Conservation (phyloP, 2,329 filamentous ascomycete species). For the Amauroascus niger region DNA sequence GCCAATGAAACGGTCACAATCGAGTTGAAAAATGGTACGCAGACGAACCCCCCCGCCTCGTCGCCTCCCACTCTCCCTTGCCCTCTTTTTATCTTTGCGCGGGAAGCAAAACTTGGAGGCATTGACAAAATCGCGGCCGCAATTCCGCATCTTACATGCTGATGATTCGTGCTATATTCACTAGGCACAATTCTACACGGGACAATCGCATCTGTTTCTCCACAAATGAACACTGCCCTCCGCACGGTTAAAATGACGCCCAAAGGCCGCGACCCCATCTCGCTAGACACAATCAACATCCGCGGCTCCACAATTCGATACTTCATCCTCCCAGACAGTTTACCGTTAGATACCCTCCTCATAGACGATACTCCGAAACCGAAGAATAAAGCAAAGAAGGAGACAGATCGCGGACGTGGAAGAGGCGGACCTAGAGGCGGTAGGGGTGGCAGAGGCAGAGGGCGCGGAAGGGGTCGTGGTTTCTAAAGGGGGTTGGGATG, state of each 20-base stretch:
- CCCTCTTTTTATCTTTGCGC: background rate
- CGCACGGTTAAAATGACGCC: slow-evolving; percentile 95
- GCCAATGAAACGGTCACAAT: slow-evolving; percentile 97
- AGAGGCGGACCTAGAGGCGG: slow-evolving; percentile 40
- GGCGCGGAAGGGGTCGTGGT: slow-evolving; percentile 42
- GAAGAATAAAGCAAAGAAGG: slow-evolving; percentile 99
- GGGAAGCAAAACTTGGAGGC: background rate
- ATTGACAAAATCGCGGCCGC: background rate
- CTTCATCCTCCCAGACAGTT: slow-evolving; percentile 88
- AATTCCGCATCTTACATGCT: background rate
- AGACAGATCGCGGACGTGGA: slow-evolving; percentile 50
- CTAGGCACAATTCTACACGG: slow-evolving; percentile 89
- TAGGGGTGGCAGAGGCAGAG: slow-evolving; percentile 45
- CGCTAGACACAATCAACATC: slow-evolving; percentile 91
- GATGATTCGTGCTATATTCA: background rate
- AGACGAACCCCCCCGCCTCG: background rate
- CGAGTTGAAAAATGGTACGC: slow-evolving; percentile 89
- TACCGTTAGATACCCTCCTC: slow-evolving; percentile 87
- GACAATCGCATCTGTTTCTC: slow-evolving; percentile 91
- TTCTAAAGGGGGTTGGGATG: slow-evolving; percentile 23
- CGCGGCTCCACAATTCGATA: slow-evolving; percentile 94
- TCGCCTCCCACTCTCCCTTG: background rate
- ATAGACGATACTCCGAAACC: slow-evolving; percentile 96
- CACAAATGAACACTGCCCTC: slow-evolving; percentile 96
- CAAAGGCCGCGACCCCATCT: slow-evolving; percentile 75